Base-by-base conservation (phyloP, 139 green algal genomes). In the Picochlorum sp. region DNA sequence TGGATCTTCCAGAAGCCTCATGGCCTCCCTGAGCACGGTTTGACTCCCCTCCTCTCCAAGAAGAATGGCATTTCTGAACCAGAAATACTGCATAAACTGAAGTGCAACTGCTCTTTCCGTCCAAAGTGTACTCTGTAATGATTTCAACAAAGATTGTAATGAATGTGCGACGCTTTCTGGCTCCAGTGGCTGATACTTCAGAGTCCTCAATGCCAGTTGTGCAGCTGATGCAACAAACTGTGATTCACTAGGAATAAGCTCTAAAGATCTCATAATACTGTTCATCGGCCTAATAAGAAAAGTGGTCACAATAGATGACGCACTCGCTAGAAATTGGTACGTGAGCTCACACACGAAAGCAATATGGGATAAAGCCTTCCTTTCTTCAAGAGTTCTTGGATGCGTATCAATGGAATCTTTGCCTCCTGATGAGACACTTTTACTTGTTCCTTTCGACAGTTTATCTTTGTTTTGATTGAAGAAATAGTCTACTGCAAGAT, bases 21-120 rank as follows among this genome's bases (percentile, higher is more conserved):
- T 38, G 37, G 89, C 85, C 32, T 66, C 32, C 13, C 64, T 46
- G 44, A 69, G 66, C 34, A 87, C 26, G 0, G n/a, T 28, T 3
- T 51, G 37, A 1, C 34, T 64, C 15, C 75, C 65, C 2, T 26
- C 30, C 3, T 28, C 13, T 0, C 57, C 50, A 62, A 96, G 74
- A 74, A 90, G 61, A 65, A 87, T 89, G 16, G 61, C 67, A 72
- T 90, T 81, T 3, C 84, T 79, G 77, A 92, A 96, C 79, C 82
- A 89, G 45, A 94, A 90, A 66, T 77, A 82, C 76, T 92, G 85
- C 2, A 74, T 34, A 64, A 80, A 88, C 18, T 78, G 62, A 32
- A 94, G 69, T 21, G 79, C 84, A 1, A 86, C 81, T 4, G 80
- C 86, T 6, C 89, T 76, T 21, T 80, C 71, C 37, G 82, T 75